Percentiles rank a stretch among this genome's conserved stretches.
Evolutionary conservation across 179 eudicot genomes (phyloP).

Genomic region (Spinacia oleracea): DNA sequence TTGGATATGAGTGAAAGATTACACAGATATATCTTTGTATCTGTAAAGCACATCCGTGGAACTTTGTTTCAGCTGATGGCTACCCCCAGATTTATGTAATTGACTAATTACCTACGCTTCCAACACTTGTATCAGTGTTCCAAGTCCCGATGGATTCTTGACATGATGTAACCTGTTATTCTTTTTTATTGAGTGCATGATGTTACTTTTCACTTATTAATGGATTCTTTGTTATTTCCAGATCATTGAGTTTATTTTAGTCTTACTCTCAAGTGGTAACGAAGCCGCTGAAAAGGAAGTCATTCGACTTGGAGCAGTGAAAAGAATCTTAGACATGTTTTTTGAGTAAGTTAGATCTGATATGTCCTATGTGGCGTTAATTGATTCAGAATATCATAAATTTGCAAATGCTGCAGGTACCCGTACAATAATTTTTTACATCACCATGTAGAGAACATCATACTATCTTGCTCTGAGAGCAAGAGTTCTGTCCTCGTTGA

Average conservation of each 20-base stretch:
- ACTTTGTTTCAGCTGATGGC: neutral
- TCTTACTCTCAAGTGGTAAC: slow-evolving; percentile 66
- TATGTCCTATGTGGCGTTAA: neutral
- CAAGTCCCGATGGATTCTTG: neutral
- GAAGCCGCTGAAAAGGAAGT: slow-evolving; percentile 89
- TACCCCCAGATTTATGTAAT: no score
- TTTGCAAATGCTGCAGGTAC: slow-evolving; percentile 53
- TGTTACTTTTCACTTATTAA: slow-evolving; percentile 1
- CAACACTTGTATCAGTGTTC: neutral
- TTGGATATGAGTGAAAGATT: no score
- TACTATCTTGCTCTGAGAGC: slow-evolving; percentile 78
- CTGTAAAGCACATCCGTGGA: neutral
- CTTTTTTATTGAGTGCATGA: neutral
- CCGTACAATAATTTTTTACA: slow-evolving; percentile 94
- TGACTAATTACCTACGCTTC: no score
- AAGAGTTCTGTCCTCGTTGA: slow-evolving; percentile 60
- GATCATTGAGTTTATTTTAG: slow-evolving; percentile 91
- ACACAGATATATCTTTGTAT: neutral
- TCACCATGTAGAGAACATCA: slow-evolving; percentile 75
- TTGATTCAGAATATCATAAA: slow-evolving; percentile 19
- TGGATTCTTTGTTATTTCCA: slow-evolving; percentile 35
- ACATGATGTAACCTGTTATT: neutral
- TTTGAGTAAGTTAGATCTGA: slow-evolving; percentile 59
- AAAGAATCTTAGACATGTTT: slow-evolving; percentile 68
- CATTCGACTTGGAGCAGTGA: slow-evolving; percentile 77